phyloP scores from a whole-genome alignment of 2,329 filamentous ascomycete genomes.

The Ilyonectria sp. region DNA sequence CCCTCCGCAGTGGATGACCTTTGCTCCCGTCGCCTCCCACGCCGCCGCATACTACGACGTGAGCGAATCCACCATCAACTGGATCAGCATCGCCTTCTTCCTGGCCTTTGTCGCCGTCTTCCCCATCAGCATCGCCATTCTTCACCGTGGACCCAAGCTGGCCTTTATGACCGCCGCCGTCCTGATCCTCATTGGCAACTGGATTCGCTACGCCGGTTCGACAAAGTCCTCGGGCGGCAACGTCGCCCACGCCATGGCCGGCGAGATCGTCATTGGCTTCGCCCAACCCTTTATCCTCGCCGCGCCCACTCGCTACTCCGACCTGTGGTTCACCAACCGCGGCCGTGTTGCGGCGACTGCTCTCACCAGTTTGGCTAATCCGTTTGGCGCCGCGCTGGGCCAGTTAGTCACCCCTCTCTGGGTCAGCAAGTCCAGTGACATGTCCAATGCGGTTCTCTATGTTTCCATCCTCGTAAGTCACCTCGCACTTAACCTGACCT shows the following conservation, averaged over 20 bases:
- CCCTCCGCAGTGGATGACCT: constrained; percentile 84
- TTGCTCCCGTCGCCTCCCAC: constrained; percentile 84
- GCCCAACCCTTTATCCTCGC: constrained; percentile 93
- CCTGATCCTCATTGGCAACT: constrained; percentile 87
- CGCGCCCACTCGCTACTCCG: constrained; percentile 91
- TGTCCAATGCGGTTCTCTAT: constrained; percentile 89
- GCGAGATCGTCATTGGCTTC: constrained; percentile 90
- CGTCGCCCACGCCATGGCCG: constrained; percentile 87
- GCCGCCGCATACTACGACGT: constrained; percentile 84
- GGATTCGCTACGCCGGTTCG: constrained; percentile 87
- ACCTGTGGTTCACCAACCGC: constrained; percentile 91
- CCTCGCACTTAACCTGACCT: neutral
- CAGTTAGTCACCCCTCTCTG: constrained; percentile 89
- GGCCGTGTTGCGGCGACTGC: constrained; percentile 92
- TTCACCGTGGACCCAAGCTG: constrained; percentile 85
- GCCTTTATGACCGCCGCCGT: constrained; percentile 82
- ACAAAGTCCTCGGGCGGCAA: constrained; percentile 68
- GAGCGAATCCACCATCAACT: constrained; percentile 85
- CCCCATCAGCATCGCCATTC: constrained; percentile 81
- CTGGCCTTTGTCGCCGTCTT: constrained; percentile 84
- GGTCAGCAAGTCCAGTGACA: constrained; percentile 73
- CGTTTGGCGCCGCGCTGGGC: constrained; percentile 88
- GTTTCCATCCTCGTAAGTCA: constrained; percentile 82
- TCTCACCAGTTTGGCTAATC: constrained; percentile 87
- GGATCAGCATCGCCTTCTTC: constrained; percentile 90